Conservation (phyloP, 225 moss, liverwort and hornwort genomes). For the Physcomitrellopsis africana region DNA sequence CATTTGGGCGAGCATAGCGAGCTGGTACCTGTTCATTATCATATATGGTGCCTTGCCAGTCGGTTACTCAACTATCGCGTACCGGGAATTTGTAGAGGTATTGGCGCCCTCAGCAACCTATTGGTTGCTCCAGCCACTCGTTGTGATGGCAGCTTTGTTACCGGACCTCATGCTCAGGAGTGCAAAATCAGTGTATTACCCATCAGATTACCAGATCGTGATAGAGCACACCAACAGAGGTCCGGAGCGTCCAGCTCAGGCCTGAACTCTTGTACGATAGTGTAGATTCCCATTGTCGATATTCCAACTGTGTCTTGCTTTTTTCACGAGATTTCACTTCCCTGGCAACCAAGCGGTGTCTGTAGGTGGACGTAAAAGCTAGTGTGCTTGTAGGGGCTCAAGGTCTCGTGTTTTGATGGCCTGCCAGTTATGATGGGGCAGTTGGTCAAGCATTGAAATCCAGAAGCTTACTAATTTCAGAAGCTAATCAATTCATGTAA, state of each 20-base stretch:
- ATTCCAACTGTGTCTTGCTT: no score
- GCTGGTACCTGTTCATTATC: conserved; percentile 81
- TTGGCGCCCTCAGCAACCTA: conserved; percentile 71
- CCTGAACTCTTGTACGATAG: conserved; percentile 39
- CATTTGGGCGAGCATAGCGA: conserved; percentile 73
- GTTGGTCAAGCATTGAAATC: no score
- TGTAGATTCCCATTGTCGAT: background rate
- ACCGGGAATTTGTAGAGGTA: conserved; percentile 71
- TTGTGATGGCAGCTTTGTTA: conserved; percentile 60
- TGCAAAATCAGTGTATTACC: conserved; percentile 44
- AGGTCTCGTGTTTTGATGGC: no score
- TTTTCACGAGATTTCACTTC: no score
- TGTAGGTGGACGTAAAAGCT: no score
- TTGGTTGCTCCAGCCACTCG: conserved; percentile 81
- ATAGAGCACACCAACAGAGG: conserved; percentile 43
- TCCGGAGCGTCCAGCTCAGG: conserved; percentile 26
- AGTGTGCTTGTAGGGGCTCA: no score
- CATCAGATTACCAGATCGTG: conserved; percentile 75
- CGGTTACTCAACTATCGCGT: conserved; percentile 45
- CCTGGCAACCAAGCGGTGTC: no score
- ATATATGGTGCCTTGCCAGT: conserved; percentile 69
- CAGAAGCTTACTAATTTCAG: no score
- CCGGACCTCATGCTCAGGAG: conserved; percentile 66
- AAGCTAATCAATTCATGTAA: no score
- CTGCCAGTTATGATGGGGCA: no score